Evolutionary conservation across 2,329 filamentous ascomycete genomes (phyloP).

Genomic region (Phoma herbarum): DNA sequence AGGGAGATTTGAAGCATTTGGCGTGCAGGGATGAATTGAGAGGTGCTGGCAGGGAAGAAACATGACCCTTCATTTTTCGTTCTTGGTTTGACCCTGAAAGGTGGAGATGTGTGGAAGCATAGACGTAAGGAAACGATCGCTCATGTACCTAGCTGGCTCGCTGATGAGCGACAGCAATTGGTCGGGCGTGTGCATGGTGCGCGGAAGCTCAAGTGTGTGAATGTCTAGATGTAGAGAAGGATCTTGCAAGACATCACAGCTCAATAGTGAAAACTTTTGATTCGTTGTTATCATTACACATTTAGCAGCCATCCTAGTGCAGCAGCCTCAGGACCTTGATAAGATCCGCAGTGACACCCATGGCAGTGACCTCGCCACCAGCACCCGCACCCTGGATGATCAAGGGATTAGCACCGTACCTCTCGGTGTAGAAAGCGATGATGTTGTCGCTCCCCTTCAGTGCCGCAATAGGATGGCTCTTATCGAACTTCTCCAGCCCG

Average conservation of each 20-base stretch:
- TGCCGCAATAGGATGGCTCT: constrained; percentile 88
- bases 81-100: no score
- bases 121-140: no score
- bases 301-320: constrained; percentile 54
- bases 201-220: no score
- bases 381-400: constrained; percentile 96
- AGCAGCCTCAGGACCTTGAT: constrained; percentile 85
- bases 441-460: constrained; percentile 99
- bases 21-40: no score
- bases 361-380: constrained; percentile 93
- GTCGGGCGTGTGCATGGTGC: no score
- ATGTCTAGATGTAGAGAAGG: no score
- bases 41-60: no score
- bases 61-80: no score
- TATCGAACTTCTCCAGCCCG: constrained; percentile 83
- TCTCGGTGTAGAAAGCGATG: constrained; percentile 96
- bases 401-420: constrained; percentile 88
- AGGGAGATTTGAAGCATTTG: no score
- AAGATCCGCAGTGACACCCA: constrained; percentile 95
- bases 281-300: background rate
- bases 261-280: background rate
- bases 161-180: no score
- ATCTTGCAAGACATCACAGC: background rate
- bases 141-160: no score
- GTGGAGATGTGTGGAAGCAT: no score